Conservation (phyloP, 805 yeast species). For the Schwanniomyces yamadae region DNA sequence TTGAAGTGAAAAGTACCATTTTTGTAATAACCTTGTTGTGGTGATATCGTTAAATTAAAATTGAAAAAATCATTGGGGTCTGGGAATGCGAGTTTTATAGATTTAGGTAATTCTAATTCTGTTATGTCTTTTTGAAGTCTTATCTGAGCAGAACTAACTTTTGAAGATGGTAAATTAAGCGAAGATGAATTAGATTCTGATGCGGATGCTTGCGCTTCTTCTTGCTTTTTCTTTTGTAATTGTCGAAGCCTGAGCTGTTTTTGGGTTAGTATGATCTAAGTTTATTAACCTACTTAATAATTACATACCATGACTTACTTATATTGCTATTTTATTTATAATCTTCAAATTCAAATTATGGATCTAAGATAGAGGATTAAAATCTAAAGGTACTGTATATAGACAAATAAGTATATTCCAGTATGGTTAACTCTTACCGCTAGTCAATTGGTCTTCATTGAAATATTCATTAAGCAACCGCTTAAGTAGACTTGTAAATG, state of each 20-base stretch:
- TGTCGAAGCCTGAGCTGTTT: slow-evolving; percentile 58
- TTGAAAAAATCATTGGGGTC: slow-evolving; percentile 59
- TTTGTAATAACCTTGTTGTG: slow-evolving; percentile 71
- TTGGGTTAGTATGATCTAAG: slow-evolving; percentile 8
- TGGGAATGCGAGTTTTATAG: slow-evolving; percentile 51
- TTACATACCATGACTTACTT: too few relatives aligned
- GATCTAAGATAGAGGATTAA: too few relatives aligned
- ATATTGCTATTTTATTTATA: too few relatives aligned
- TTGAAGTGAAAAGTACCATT: slow-evolving; percentile 70
- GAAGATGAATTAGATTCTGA: slow-evolving; percentile 16
- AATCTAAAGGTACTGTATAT: too few relatives aligned
- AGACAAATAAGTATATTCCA: too few relatives aligned
- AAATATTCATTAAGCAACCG: too few relatives aligned
- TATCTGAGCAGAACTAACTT: slow-evolving; percentile 59
- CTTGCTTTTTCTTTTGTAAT: slow-evolving; percentile 56
- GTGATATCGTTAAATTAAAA: slow-evolving; percentile 56
- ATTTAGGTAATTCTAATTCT: slow-evolving; percentile 62
- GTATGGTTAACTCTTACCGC: too few relatives aligned
- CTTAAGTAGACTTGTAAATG: too few relatives aligned
- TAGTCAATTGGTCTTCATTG: too few relatives aligned
- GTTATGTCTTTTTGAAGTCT: slow-evolving; percentile 75
- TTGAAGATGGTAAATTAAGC: slow-evolving; percentile 9
- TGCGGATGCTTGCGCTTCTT: slow-evolving; percentile 37
- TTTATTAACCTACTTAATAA: too few relatives aligned
- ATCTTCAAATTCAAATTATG: too few relatives aligned